Conservation (phyloP, 176 grass and related monocot species). For the Secale cereale region DNA sequence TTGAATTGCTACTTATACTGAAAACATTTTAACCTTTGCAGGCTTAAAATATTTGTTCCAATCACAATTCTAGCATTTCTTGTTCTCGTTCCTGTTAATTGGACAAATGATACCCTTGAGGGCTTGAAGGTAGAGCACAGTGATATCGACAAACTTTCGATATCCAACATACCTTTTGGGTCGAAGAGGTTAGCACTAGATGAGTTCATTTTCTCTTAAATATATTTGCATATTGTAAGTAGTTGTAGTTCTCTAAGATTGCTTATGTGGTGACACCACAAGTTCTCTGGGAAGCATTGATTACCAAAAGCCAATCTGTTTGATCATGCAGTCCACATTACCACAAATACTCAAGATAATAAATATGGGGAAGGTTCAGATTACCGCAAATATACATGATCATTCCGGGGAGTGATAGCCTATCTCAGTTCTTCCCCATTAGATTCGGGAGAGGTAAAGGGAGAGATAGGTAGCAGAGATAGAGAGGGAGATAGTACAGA, state of each 20-base stretch:
- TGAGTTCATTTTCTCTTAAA: not conserved
- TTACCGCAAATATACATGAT: not conserved
- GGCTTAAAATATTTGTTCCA: conserved; percentile 95
- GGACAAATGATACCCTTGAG: conserved; percentile 78
- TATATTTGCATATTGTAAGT: not conserved
- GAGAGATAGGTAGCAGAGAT: not conserved
- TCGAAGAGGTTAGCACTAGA: conserved; percentile 63
- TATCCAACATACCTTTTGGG: conserved; percentile 84
- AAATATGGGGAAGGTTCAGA: not conserved
- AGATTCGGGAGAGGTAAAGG: not conserved
- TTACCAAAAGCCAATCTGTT: not conserved
- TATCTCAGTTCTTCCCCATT: not conserved
- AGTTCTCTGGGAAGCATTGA: not conserved
- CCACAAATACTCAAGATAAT: not conserved
- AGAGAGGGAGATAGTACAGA: not conserved
- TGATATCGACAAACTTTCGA: conserved; percentile 83
- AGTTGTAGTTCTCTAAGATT: not conserved
- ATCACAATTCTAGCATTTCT: conserved; percentile 76
- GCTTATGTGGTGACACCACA: not conserved
- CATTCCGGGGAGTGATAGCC: not conserved
- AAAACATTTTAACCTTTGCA: conserved; percentile 33
- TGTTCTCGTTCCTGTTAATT: conserved; percentile 91
- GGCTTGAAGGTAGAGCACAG: conserved; percentile 41
- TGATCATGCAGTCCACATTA: not conserved
- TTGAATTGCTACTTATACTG: not conserved